Conservation (phyloP, 108 stramenopile species). For the Nitzschia sp. region DNA sequence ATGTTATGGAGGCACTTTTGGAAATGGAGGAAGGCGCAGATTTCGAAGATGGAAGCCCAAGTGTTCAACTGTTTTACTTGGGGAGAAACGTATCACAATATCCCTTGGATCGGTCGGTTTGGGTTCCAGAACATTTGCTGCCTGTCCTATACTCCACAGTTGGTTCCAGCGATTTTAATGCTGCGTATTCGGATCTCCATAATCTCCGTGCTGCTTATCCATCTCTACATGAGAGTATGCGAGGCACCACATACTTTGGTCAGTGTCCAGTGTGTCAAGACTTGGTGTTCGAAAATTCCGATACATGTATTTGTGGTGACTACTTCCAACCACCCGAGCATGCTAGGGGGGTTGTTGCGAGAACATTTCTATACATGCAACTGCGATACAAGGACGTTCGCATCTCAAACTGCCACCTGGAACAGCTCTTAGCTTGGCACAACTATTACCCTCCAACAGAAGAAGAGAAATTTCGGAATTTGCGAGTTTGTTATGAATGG, state of each 20-base stretch:
- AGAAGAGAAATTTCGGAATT: constrained; percentile 59
- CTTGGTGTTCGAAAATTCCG: background rate
- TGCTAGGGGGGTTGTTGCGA: constrained; percentile 67
- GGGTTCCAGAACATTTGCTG: constrained; percentile 14
- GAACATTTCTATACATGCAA: constrained; percentile 78
- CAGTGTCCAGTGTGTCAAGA: constrained; percentile 4
- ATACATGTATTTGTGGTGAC: constrained; percentile 36
- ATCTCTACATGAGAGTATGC: constrained; percentile 2
- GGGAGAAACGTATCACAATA: background rate
- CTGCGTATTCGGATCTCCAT: constrained; percentile 27
- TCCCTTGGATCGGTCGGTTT: constrained; percentile 8
- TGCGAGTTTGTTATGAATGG: constrained; percentile 51
- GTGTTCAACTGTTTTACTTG: constrained; percentile 2
- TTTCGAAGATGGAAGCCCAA: background rate
- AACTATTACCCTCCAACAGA: constrained; percentile 57
- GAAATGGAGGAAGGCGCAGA: background rate
- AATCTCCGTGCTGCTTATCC: constrained; percentile 22
- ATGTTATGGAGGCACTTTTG: constrained; percentile 8
- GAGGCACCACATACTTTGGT: constrained; percentile 11
- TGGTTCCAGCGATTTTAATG: background rate
- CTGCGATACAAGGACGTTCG: constrained; percentile 51
- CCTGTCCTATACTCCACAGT: constrained; percentile 1
- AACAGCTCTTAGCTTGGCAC: constrained; percentile 70
- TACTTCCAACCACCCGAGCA: constrained; percentile 48
- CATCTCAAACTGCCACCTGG: constrained; percentile 40